A percentile compares a stretch with the other conserved stretches of the same genome.
phyloP scores from a whole-genome alignment of 257 asterid genomes.

The Solanum chiquidenum region DNA sequence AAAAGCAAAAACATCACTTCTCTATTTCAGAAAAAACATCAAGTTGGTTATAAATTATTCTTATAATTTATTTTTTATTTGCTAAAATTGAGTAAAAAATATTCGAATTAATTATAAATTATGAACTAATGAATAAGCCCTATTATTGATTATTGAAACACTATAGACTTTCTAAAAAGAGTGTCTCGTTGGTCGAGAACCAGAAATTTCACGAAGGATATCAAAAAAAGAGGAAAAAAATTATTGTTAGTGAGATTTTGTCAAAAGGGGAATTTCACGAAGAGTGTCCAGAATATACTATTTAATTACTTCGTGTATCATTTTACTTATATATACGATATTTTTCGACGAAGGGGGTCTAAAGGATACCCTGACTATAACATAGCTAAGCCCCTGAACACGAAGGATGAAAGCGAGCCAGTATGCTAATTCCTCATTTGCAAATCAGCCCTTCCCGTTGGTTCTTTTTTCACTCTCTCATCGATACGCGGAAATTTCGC shows the following conservation, averaged over 20 bases:
- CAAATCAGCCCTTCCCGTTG: background rate
- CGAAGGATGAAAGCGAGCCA: background rate
- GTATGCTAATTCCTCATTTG: background rate
- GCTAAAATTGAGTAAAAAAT: background rate
- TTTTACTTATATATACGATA: too few relatives aligned
- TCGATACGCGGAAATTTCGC: background rate
- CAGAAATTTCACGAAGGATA: too few relatives aligned
- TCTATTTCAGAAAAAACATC: background rate
- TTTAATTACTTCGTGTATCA: too few relatives aligned
- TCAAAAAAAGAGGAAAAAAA: too few relatives aligned
- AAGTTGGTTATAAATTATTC: background rate
- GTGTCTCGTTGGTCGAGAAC: background rate
- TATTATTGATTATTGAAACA: background rate
- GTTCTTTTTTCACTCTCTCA: background rate
- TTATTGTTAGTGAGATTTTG: too few relatives aligned
- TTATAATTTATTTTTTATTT: too few relatives aligned
- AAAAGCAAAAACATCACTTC: background rate
- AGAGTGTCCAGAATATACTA: too few relatives aligned
- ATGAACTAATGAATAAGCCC: background rate
- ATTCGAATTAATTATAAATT: background rate
- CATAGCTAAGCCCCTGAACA: background rate
- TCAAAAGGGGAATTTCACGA: too few relatives aligned
- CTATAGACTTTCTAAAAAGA: background rate
- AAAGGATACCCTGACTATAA: too few relatives aligned
- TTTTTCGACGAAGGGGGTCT: accelerated